Percentiles rank a stretch among this genome's conserved stretches.
Conservation (phyloP, 2,329 filamentous ascomycete genomes). For the Rhexocercosporidium sp. region DNA sequence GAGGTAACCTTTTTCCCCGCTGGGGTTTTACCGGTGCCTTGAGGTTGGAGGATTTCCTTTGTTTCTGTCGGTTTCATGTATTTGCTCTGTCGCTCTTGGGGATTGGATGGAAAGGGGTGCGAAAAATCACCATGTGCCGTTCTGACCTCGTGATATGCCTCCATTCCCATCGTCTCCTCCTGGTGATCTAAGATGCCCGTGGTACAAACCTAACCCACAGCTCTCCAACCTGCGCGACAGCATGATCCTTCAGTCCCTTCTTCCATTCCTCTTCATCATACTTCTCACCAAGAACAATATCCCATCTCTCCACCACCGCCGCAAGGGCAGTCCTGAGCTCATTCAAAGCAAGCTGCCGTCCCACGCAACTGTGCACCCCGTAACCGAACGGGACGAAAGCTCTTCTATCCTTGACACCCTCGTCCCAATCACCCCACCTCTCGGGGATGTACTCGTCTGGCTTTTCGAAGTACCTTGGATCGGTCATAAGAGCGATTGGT, state of each 20-base stretch:
- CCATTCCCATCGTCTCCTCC: neutral
- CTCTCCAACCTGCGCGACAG: conserved; percentile 19
- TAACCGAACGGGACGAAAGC: conserved; percentile 31
- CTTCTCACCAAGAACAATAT: conserved; percentile 20
- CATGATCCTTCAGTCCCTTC: conserved; percentile 22
- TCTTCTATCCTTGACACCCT: conserved; percentile 22
- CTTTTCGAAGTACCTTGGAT: conserved; percentile 27
- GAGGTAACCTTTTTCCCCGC: conserved; percentile 18
- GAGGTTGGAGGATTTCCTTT: neutral
- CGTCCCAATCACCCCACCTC: conserved; percentile 21
- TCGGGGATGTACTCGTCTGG: conserved; percentile 27
- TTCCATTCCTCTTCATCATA: conserved; percentile 23
- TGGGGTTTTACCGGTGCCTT: conserved; percentile 17
- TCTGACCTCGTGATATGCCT: neutral
- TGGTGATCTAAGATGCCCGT: neutral
- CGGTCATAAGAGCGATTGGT: conserved; percentile 24
- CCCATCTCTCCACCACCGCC: conserved; percentile 19
- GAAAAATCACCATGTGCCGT: neutral
- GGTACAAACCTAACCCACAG: conserved; percentile 23
- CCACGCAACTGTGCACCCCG: conserved; percentile 31
- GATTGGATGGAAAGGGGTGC: neutral
- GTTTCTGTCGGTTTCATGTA: neutral
- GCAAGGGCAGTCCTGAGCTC: conserved; percentile 24
- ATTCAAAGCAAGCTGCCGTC: conserved; percentile 27
- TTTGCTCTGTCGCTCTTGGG: neutral